These are phyloP conservation scores for Mytilinidion resinicola DNA, from an alignment of 495 filamentous ascomycete genomes.

Conservation along the genomic window DNA sequence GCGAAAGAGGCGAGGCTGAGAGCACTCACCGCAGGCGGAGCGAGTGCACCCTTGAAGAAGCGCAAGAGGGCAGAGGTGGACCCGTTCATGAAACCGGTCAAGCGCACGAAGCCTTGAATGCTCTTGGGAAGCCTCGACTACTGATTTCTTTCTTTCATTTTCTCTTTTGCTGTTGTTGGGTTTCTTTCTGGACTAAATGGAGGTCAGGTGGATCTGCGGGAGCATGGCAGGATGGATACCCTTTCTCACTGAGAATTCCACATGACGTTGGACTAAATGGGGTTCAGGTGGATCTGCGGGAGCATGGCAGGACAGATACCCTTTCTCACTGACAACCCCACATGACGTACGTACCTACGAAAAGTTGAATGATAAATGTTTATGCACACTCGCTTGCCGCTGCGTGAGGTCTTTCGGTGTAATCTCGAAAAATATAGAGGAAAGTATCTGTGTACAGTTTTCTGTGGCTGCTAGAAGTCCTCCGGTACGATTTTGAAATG, in stretches of 20 bases:
- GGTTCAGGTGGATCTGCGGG: not conserved
- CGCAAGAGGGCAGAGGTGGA: conserved; percentile 2
- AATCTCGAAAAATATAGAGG: too few species aligned
- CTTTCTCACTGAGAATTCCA: too few species aligned
- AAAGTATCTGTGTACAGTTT: too few species aligned
- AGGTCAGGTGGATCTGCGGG: not conserved
- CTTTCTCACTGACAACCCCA: too few species aligned
- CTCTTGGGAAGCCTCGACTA: not conserved
- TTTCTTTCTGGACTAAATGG: not conserved
- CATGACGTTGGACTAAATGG: not conserved
- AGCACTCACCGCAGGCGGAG: not conserved
- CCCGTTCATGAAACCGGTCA: conserved; percentile 5
- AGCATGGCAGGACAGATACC: not conserved
- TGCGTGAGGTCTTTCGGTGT: too few species aligned
- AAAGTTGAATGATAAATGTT: too few species aligned
- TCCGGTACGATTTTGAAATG: too few species aligned
- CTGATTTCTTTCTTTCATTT: not conserved
- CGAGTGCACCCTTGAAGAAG: not conserved
- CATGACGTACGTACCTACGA: too few species aligned
- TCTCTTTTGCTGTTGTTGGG: not conserved
- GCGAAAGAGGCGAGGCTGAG: not conserved
- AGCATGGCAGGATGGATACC: not conserved
- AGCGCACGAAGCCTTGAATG: conserved; percentile 1
- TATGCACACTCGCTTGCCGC: too few species aligned
- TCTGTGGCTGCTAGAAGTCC: too few species aligned